phyloP scores from a whole-genome alignment of 2,329 filamentous ascomycete species.

The Fragosphaeria purpurea region DNA sequence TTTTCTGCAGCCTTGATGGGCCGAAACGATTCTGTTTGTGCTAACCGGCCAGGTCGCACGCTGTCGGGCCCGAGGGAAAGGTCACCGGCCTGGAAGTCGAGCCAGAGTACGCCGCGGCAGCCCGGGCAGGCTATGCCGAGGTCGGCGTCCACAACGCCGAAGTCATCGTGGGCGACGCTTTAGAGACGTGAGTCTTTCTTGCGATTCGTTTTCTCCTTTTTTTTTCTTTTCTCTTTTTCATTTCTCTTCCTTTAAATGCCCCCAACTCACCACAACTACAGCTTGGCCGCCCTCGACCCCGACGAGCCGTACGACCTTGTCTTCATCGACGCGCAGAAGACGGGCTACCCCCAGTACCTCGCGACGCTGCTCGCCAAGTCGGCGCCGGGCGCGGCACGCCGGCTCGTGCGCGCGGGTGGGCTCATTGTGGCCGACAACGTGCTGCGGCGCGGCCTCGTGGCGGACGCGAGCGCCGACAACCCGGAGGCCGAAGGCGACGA shows the following conservation, averaged over 20 bases:
- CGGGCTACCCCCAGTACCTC: conserved; percentile 40
- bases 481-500: conserved; percentile 14
- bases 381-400: conserved; percentile 22
- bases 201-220: not conserved
- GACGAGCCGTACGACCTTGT: conserved; percentile 40
- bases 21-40: not conserved
- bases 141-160: conserved; percentile 34
- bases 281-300: conserved; percentile 23
- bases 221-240: not conserved
- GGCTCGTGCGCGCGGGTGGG: conserved; percentile 38
- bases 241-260: no score
- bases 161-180: conserved; percentile 36
- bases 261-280: conserved; percentile 6
- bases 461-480: conserved; percentile 24
- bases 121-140: conserved; percentile 28
- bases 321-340: conserved; percentile 46
- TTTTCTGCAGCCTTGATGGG: not conserved
- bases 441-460: conserved; percentile 38
- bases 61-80: conserved; percentile 30
- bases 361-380: conserved; percentile 34
- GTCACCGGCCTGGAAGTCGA: conserved; percentile 37
- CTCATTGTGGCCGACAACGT: conserved; percentile 47
- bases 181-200: conserved; percentile 29
- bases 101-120: conserved; percentile 31
- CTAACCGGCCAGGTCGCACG: conserved; percentile 23